Conservation (phyloP, 108 stramenopile genomes). For the Fistulifera pelliculosa region DNA sequence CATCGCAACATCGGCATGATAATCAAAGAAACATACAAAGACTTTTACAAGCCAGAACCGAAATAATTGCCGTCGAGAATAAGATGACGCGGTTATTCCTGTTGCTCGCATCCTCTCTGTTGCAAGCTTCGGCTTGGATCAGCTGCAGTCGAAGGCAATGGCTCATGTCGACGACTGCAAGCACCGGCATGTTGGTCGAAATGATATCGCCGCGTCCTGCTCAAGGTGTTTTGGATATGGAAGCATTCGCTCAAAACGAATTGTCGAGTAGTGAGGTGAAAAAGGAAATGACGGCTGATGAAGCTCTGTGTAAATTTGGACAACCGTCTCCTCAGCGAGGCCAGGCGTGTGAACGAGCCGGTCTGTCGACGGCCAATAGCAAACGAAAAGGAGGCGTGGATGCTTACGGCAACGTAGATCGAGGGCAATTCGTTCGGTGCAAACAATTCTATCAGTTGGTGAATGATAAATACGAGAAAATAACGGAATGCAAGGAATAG, state of each 20-base stretch:
- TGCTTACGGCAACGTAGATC: slow-evolving; percentile 33
- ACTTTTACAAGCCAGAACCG: not conserved
- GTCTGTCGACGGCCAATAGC: slow-evolving; percentile 11
- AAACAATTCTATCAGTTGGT: slow-evolving; percentile 7
- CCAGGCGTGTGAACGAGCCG: slow-evolving; percentile 32
- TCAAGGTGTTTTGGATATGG: slow-evolving; percentile 17
- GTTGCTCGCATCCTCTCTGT: not conserved
- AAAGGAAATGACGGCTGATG: slow-evolving; percentile 18
- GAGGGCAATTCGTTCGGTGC: slow-evolving; percentile 17
- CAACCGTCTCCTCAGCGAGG: slow-evolving; percentile 24
- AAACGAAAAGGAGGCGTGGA: slow-evolving; percentile 9
- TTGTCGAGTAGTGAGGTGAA: not conserved
- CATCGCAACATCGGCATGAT: not conserved
- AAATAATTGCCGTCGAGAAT: not conserved
- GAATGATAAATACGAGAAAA: slow-evolving; percentile 4
- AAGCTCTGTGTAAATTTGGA: slow-evolving; percentile 35
- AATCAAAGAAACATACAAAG: not conserved
- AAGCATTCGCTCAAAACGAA: slow-evolving; percentile 20
- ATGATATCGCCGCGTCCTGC: too few relatives aligned
- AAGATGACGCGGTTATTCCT: not conserved
- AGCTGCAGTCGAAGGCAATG: not conserved
- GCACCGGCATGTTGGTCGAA: too few relatives aligned
- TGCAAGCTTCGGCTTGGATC: too few relatives aligned
- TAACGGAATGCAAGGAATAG: not conserved
- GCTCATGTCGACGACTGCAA: too few relatives aligned